Base-by-base conservation (phyloP, 768 basidiomycete genomes). In the Steccherinum ochraceum region DNA sequence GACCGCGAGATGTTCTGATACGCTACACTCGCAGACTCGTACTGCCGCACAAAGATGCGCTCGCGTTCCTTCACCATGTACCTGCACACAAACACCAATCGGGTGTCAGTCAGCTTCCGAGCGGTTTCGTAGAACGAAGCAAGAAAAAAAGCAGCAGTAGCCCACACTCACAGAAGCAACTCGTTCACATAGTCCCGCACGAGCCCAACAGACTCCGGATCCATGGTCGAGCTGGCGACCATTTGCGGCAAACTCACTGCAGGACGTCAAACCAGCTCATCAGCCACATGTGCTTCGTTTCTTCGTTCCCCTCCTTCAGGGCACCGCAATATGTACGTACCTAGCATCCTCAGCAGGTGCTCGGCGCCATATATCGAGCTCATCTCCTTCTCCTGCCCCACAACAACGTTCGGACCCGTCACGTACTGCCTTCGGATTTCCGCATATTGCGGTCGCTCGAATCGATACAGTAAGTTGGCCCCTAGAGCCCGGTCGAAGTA, bases 401-500 rank as follows among this genome's bases (percentile, higher is more conserved):
- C 72, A 46, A 77, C 68, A 23, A 89, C 86, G 46, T 82, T 77
- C 45, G 75, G 82, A 1, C 86, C 88, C 5, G 89, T 90, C 54
- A 84, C 80, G 56, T 84, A 89, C 54, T 69, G 67, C 60, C 84
- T 83, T 41, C 88, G 79, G 20, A 90, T 77, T 45, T 86, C 82
- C 4, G 86, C 84, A 55, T 95, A 97, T 65, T 98, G 94, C 4
- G 83, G 81, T n/a, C 95, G 80, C 66, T 99, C 95, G 57, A 95
- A 93, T 18, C 93, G 85, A 63, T 98, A 99, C 3, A 98, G 76
- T 23, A 99, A 77, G 66, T 90, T 93, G 51, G 86, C 81, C 3
- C 95, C 89, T 1, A 91, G 77, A 0, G 92, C 85, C 25, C 90
- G 87, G 67, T 99, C 92, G 63, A 99, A 99, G 71, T 99, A 98